These are phyloP conservation scores for Vitis amurensis DNA, from an alignment of 164 flowering plant species.

Conservation along the genomic window DNA sequence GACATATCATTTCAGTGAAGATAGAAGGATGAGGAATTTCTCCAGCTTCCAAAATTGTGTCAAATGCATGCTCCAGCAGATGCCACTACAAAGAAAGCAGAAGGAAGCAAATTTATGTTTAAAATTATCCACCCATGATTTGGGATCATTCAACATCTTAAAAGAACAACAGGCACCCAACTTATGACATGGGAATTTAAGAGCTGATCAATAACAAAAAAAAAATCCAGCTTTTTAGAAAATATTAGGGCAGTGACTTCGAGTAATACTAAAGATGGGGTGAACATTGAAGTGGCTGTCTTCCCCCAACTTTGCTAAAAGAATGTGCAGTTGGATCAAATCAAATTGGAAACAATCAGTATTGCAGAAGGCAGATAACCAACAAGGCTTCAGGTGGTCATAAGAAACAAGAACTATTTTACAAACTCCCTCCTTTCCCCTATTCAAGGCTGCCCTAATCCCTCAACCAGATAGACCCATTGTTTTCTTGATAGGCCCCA, in stretches of 20 bases:
- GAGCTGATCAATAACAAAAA: not conserved
- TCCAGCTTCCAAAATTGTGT: conserved; percentile 70
- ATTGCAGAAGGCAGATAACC: not conserved
- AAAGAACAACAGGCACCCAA: not conserved
- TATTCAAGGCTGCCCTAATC: not conserved
- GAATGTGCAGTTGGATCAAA: not conserved
- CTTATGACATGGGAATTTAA: not conserved
- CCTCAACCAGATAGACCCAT: too few species aligned
- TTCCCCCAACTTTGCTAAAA: not conserved
- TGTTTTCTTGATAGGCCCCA: too few species aligned
- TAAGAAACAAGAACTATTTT: not conserved
- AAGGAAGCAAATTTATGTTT: not conserved
- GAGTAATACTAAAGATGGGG: not conserved
- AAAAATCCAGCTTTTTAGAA: not conserved
- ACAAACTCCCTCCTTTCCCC: not conserved
- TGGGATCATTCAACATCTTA: not conserved
- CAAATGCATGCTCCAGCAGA: conserved; percentile 90
- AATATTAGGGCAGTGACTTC: not conserved
- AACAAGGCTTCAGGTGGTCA: not conserved
- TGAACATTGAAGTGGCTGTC: not conserved
- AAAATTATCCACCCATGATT: not conserved
- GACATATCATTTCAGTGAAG: conserved; percentile 75
- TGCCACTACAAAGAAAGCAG: conserved; percentile 50
- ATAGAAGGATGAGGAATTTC: conserved; percentile 61
- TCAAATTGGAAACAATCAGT: not conserved